phyloP scores from a whole-genome alignment of 441 rosid species.

The Croton laevigatus region DNA sequence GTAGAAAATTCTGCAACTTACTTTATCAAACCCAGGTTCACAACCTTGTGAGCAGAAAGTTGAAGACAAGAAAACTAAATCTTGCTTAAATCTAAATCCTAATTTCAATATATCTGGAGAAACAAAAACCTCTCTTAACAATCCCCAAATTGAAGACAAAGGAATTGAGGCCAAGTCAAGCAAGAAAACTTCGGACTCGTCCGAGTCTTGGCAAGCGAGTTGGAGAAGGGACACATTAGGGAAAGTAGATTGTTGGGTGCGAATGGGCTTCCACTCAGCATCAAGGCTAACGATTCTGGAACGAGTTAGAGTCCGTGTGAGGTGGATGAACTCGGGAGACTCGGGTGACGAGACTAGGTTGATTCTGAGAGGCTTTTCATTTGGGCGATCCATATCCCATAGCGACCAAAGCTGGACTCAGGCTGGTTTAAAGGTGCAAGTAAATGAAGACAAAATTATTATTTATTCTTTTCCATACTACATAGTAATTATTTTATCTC shows the following conservation, averaged over 20 bases:
- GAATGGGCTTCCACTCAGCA: conserved; percentile 82
- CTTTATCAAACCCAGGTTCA: conserved; percentile 63
- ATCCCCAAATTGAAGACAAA: conserved; percentile 53
- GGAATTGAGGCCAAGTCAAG: conserved; percentile 58
- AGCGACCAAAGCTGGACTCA: no score
- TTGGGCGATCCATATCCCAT: conserved; percentile 24
- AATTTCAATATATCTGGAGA: conserved; percentile 77
- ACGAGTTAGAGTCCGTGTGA: conserved; percentile 47
- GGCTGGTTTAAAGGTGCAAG: no score
- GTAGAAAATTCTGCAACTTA: conserved; percentile 20
- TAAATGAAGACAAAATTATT: no score
- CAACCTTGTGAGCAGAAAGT: conserved; percentile 66
- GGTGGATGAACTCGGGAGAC: conserved; percentile 64
- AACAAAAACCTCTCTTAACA: conserved; percentile 51
- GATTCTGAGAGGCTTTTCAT: conserved; percentile 24
- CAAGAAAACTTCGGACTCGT: conserved; percentile 54
- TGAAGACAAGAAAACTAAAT: conserved; percentile 74
- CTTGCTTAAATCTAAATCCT: conserved; percentile 86
- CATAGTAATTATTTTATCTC: no score
- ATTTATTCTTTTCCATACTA: no score
- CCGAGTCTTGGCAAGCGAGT: conserved; percentile 50
- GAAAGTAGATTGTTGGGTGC: conserved; percentile 35
- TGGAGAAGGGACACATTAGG: conserved; percentile 79
- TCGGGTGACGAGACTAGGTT: conserved; percentile 51
- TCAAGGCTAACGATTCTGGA: conserved; percentile 64